Evolutionary conservation across 768 basidiomycete genomes (phyloP).

Genomic region (Podaxis sp.): DNA sequence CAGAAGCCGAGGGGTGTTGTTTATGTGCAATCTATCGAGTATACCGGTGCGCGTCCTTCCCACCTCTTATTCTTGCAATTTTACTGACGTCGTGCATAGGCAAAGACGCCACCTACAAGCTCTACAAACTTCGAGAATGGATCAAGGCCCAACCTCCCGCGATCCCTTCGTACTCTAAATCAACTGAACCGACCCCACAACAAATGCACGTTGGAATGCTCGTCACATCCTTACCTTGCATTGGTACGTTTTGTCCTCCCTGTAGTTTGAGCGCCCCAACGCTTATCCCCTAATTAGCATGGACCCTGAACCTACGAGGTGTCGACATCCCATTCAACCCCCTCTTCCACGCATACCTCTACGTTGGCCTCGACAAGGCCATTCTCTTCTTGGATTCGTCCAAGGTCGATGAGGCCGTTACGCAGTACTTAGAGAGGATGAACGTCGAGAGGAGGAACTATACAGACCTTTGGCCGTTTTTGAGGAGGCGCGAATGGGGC

Average conservation of each 20-base stretch:
- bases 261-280: conserved; percentile 8
- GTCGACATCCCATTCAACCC: conserved; percentile 91
- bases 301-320: conserved; percentile 85
- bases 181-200: conserved; percentile 47
- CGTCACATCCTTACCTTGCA: conserved; percentile 65
- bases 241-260: conserved; percentile 45
- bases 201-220: conserved; percentile 70
- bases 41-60: conserved; percentile 42
- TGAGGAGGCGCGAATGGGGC: conserved; percentile 74
- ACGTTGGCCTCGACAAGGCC: conserved; percentile 58
- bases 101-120: conserved; percentile 64
- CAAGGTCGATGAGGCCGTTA: conserved; percentile 61
- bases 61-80: not conserved
- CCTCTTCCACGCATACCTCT: conserved; percentile 86
- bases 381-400: conserved; percentile 74
- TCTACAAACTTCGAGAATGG: conserved; percentile 70
- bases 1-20: conserved; percentile 60
- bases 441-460: conserved; percentile 65
- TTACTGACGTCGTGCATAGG: conserved; percentile 28
- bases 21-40: conserved; percentile 69
- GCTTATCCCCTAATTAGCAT: conserved; percentile 47
- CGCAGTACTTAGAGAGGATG: conserved; percentile 54
- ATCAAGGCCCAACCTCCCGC: conserved; percentile 59
- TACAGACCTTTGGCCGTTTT: conserved; percentile 75
- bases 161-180: conserved; percentile 60